Conservation (phyloP, 2,329 filamentous ascomycete species). For the Aureobasidium sp. region DNA sequence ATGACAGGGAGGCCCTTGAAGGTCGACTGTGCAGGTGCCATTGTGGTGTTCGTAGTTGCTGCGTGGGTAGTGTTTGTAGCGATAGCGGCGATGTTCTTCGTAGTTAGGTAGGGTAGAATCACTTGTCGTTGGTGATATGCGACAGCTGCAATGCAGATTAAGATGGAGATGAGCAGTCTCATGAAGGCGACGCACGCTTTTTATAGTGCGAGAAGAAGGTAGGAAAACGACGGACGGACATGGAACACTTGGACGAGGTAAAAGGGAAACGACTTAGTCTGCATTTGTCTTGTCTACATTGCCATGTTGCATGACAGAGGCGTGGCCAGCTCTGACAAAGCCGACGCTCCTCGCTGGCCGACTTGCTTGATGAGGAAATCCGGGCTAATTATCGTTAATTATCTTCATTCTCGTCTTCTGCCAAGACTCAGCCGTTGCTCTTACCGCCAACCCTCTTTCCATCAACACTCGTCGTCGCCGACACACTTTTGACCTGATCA, state of each 20-base stretch:
- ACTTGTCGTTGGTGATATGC: conserved; percentile 31
- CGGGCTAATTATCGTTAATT: conserved; percentile 5
- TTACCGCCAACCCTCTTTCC: not conserved
- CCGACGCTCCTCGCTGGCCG: conserved; percentile 4
- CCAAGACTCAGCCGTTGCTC: not conserved
- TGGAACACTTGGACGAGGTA: not conserved
- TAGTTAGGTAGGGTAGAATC: conserved; percentile 8
- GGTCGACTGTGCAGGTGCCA: conserved; percentile 23
- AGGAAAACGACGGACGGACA: conserved; percentile 6
- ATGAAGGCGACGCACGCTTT: conserved; percentile 30
- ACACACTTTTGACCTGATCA: not conserved
- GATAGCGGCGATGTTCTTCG: not conserved
- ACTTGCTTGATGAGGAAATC: not conserved
- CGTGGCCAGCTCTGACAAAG: conserved; percentile 3
- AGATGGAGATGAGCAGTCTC: conserved; percentile 35
- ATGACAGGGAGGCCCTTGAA: conserved; percentile 46
- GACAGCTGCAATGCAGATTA: conserved; percentile 38
- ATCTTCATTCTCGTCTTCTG: not conserved
- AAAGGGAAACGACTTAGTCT: conserved; percentile 5
- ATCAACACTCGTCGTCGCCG: not conserved
- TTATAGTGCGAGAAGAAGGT: not conserved
- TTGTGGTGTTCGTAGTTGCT: conserved; percentile 24
- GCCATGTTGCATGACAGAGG: not conserved
- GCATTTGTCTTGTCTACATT: conserved; percentile 6
- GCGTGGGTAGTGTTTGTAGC: not conserved